Base-by-base conservation (phyloP, 2,329 filamentous ascomycete genomes). In the Hypoxylon sp. region DNA sequence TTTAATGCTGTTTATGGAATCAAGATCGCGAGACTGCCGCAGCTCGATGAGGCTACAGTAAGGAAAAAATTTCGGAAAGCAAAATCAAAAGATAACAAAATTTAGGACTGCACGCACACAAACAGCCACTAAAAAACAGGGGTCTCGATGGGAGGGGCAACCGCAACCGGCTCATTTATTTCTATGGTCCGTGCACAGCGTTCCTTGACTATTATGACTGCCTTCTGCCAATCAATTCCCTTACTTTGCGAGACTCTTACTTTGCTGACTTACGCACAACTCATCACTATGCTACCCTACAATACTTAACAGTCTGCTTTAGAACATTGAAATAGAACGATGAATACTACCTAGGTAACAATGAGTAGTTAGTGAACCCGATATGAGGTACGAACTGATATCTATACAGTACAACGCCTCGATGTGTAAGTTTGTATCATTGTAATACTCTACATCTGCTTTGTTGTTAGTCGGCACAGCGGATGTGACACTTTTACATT, bases 61-160 rank as follows among this genome's bases (percentile, higher is more conserved):
- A 65, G 24, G 47, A 68, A 60, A 51, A 65, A 31, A 14, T 48
- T 19, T 39, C 22, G 50, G 37, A 54, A 65, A 56, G 35, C 9
- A 58, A 66, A 61, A 48, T 37, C n/a, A 39, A 1, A 26, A 61
- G 37, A 42, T 56, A 22, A 59, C 48, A 55, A 70, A 70, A 64
- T 64, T 70, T 70, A 33, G 35, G 46, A 5, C 22, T 29, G 50
- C 51, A 54, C 29, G 29, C 26, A 26, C 24, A 42, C 50, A 55
- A 47, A 37, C 33, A 60, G 42, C 46, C 44, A 39, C 52, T 56
- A 64, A 67, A 70, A 56, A 58, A 51, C 68, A 67, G 53, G 68
- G 67, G 67, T 65, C 64, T 58, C 17, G 17, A 42, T 24, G 46
- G 22, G 53, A 63, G 67, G 67, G 67, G 55, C 60, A 67, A 42